Evolutionary conservation across 805 yeast species (phyloP), one percentile per base, ranked within the genome.

Genomic region (Teunomyces stri): DNA sequence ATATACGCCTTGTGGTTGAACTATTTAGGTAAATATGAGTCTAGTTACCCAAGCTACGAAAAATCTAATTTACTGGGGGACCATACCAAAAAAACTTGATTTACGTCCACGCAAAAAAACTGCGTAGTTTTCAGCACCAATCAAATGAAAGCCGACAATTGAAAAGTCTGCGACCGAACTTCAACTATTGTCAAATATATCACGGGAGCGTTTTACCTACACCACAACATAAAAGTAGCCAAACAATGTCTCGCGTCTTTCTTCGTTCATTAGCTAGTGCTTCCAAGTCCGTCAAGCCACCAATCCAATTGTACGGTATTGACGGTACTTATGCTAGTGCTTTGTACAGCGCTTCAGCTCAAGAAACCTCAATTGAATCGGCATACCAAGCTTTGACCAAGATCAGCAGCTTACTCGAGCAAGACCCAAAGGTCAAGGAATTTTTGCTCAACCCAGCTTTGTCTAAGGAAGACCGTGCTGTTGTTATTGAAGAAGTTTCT

Each of bases 251-350:
- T 59, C 85, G 85, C 75, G 75, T 78, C 61, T 82, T 82, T 66
- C 63, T 76, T 65, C 85, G 91, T 75, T 73, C 85, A 48, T 68
- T 86, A 76, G 92, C 95, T 63, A 72, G 91, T 50, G 85, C 88
- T 58, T 69, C 84, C 62, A 72, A 76, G 62, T 50, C 79, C 49
- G 80, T 80, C 62, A 85, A 83, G 71, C 90, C 95, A 45, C 97
- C 98, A 48, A 87, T 92, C 54, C 96, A 90, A 80, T 80, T 92
- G 68, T 92, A 81, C 64, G 98, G 98, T 55, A 75, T 92, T 58
- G 97, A 91, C 59, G 99, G 98, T 66, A 90, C 98, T 55, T 92
- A 92, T 72, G 99, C 98, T 59, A 80, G 89, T 49, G 97, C 99
- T 43, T 80, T 94, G 61, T 92, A 84, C 82, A 78, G 91, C 46